phyloP scores from a whole-genome alignment of 805 yeast genomes.

The Ogataea nonfermentans region DNA sequence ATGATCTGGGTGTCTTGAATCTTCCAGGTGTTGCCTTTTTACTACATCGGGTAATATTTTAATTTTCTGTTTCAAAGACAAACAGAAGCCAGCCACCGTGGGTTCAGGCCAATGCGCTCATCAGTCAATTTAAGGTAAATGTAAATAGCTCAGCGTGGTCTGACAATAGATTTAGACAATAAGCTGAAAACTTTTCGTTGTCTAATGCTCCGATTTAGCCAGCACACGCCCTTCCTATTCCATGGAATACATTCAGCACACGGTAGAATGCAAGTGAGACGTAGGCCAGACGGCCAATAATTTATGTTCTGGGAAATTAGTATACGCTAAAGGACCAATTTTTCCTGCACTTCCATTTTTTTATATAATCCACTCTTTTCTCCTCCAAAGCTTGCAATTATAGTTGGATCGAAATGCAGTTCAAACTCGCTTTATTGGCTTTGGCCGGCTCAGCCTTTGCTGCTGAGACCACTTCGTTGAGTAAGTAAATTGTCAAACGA shows the following conservation, averaged over 20 bases:
- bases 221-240: constrained; percentile 4
- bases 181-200: neutral
- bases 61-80: neutral
- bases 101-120: constrained; percentile 1
- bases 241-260: constrained; percentile 1
- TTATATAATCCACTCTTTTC: constrained; percentile 10
- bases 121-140: neutral
- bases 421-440: constrained; percentile 51
- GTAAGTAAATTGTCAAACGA: constrained; percentile 31
- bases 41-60: constrained; percentile 1
- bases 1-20: constrained; percentile 1
- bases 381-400: constrained; percentile 3
- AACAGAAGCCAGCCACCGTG: constrained; percentile 4
- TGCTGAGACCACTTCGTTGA: constrained; percentile 36
- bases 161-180: constrained; percentile 8
- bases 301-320: constrained; percentile 8
- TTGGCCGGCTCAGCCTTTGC: constrained; percentile 48
- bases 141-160: constrained; percentile 2
- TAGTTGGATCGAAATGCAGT: constrained; percentile 43
- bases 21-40: constrained; percentile 2
- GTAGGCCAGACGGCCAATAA: constrained; percentile 9
- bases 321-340: constrained; percentile 4
- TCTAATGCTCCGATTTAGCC: constrained; percentile 4
- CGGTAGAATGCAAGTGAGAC: constrained; percentile 5
- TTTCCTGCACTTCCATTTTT: constrained; percentile 9